phyloP scores from a whole-genome alignment of 495 filamentous ascomycete species.

The Penicillium steckii region DNA sequence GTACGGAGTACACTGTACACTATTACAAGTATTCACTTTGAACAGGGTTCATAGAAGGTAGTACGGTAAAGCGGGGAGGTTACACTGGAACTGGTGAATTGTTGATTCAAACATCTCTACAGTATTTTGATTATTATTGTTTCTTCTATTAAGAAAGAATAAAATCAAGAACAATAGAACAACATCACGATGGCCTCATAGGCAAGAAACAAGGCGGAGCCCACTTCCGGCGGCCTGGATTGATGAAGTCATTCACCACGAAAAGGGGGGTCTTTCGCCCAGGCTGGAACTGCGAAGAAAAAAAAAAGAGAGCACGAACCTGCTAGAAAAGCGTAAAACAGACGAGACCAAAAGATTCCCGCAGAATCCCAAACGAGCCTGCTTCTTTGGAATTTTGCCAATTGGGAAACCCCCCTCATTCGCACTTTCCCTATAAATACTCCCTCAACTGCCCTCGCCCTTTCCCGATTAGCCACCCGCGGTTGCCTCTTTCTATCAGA shows the following conservation, averaged over 20 bases:
- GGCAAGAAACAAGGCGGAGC: conserved; percentile 29
- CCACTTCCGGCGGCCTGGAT: conserved; percentile 18
- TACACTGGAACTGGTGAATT: background rate
- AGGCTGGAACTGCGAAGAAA: background rate
- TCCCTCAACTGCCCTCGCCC: background rate
- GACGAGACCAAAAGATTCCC: background rate
- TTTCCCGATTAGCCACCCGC: background rate
- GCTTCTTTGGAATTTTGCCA: too few relatives aligned
- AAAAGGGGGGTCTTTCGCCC: background rate
- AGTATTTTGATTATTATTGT: too few relatives aligned
- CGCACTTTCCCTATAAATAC: background rate
- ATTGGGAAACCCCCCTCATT: background rate
- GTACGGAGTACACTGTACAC: background rate
- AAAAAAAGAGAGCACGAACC: background rate
- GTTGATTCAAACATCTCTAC: too few relatives aligned
- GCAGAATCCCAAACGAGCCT: too few relatives aligned
- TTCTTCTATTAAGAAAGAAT: background rate
- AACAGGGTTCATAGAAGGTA: background rate
- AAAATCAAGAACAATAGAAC: background rate
- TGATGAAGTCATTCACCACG: conserved; percentile 34
- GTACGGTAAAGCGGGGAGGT: conserved; percentile 10
- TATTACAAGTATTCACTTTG: too few relatives aligned
- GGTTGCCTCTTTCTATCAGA: background rate
- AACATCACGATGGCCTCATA: conserved; percentile 19
- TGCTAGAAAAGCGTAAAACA: background rate